Evolutionary conservation across 352 stramenopile species (phyloP), one percentile per base, ranked within the genome.

Genomic region (Pythium volutum): DNA sequence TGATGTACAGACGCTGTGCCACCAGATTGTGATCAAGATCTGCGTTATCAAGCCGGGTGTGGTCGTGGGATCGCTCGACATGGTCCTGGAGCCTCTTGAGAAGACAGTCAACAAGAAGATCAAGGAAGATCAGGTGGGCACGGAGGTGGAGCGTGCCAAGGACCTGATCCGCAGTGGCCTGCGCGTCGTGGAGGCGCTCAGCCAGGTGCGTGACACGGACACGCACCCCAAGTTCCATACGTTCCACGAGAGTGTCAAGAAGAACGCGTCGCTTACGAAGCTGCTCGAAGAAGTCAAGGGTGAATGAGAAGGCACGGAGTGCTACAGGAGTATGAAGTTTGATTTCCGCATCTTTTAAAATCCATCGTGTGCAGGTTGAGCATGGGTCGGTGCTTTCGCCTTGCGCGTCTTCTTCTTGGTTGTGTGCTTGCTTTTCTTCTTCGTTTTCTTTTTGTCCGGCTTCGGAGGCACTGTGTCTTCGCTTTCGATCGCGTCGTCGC

Each of bases 21-120:
- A 99, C 72, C 95, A 98, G 56, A 98, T 99, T 74, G 71, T 99
- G 25, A 90, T 97, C 41, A 97, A 98, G 64, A 95, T 98, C 62
- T 97, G 89, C 66, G 59, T 67, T 20, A 67, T 94, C 48, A 84
- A 90, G 62, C 80, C 88, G 47, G 85, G 78, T 27, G 78, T 84
- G 23, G 73, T 98, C 31, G 81, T 97, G 12, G 79, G 83, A 25
- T 81, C 89, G 12, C 71, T 98, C 34, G 89, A 98, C 62, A 70
- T 86, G 34, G 88, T 99, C 62, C 67, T 98, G 4, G 89, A 96
- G 49, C 81, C 93, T 15, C 71, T 99, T 26, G 91, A 98, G 52
- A 98, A 98, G 71, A 98, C 96, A 7, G 72, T 98, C 39, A 96
- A 98, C 72, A 98, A 98, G 67, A 98, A 90, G 56, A 73, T 98